These are phyloP conservation scores for Dunaliella sp. DNA, from an alignment of 139 green algal genomes.

Conservation along the genomic window DNA sequence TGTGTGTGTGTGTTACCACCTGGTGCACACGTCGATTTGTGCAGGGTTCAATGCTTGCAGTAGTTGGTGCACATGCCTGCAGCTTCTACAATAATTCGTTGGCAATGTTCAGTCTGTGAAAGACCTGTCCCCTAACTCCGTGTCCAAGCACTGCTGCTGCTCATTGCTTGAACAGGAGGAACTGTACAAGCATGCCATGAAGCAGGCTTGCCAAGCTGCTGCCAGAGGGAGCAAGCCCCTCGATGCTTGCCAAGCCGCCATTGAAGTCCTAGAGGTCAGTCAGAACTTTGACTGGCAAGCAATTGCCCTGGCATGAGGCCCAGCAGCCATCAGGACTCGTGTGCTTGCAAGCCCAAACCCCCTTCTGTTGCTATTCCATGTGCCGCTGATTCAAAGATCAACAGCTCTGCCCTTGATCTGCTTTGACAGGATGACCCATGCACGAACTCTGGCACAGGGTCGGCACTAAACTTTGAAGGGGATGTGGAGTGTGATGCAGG, in stretches of 20 bases:
- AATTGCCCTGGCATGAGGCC: no score
- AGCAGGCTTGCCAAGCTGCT: not conserved
- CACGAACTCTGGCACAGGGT: slow-evolving; percentile 76
- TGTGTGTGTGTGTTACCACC: not conserved
- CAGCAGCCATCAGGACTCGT: no score
- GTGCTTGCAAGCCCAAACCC: no score
- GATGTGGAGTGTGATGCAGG: slow-evolving; percentile 81
- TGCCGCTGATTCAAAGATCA: no score
- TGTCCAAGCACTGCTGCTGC: not conserved
- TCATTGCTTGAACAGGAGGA: not conserved
- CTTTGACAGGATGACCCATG: slow-evolving; percentile 66
- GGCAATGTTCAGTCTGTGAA: no score
- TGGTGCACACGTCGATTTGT: not conserved
- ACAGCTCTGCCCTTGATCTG: no score
- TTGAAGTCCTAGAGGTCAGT: no score
- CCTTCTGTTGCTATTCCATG: no score
- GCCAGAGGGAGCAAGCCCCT: no score
- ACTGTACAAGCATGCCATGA: not conserved
- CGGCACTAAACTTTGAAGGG: slow-evolving; percentile 69
- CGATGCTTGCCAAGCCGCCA: no score
- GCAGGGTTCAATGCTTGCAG: no score
- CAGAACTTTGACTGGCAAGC: no score
- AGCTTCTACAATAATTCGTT: not conserved
- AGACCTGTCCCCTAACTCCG: not conserved
- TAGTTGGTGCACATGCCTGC: not conserved